Base-by-base conservation (phyloP, 2,329 filamentous ascomycete genomes). In the Xylaria sp. region DNA sequence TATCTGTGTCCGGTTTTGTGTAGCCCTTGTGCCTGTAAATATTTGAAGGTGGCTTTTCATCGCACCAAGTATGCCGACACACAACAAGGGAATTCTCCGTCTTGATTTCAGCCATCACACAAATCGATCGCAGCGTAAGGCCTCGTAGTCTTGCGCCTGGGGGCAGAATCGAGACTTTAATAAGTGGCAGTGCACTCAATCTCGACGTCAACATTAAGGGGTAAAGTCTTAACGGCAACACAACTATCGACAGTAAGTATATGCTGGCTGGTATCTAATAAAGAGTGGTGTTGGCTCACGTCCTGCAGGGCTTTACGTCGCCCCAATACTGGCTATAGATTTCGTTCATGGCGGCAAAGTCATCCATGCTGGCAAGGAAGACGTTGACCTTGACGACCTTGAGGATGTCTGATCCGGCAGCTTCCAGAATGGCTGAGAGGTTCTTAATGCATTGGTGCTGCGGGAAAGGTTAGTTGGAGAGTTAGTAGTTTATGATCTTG, bases 141-240 rank as follows among this genome's bases (percentile, higher is more conserved):
- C 15, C 13, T 13, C 15, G 11, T 42, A 28, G 36, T 51, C 2
- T 38, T 17, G 51, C n/a, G 17, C 40, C 51, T 23, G 1, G 38
- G 15, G 42, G 4, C 13, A 26, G n/a, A 23, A 31, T 28, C 0
- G 13, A 38, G 17, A 20, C 28, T 10, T 65, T 36, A 72, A 64
- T 68, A 72, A 9, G 66, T 72, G 13, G 93, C 93, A 83, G 96
- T 92, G 79, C 90, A 92, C 86, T 97, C 93, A 78, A 97, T 96
- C 86, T 97, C 94, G 33, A 97, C 90, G 67, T 93, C 90, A 49
- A 94, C 93, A 66, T 90, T 90, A 85, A 94, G 93, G 69, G 94
- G 94, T 72, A 97, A 86, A 75, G 92, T 89, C 86, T 96, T 94
- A 73, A 97, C 94, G 6, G 93, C 93, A 62, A 97, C 93, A 79